phyloP scores from a whole-genome alignment of 2,329 filamentous ascomycete species.

The Diaporthe humulicola region DNA sequence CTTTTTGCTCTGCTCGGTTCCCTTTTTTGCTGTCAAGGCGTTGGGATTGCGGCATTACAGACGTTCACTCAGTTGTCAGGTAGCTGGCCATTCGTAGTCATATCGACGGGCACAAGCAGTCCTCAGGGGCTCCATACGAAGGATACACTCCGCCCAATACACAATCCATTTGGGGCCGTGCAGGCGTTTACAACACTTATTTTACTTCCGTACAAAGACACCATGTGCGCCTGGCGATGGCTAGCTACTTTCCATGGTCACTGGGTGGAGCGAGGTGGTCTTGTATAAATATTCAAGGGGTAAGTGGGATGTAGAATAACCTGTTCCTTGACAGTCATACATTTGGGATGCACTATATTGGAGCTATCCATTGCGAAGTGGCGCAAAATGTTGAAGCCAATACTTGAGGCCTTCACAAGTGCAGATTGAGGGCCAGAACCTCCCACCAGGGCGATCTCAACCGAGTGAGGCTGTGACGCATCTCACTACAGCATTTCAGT shows the following conservation, averaged over 20 bases:
- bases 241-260: neutral
- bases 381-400: neutral
- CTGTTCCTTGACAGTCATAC: neutral
- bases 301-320: neutral
- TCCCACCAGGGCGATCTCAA: neutral
- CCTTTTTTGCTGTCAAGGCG: slow-evolving; percentile 22
- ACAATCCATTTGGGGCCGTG: neutral
- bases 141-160: neutral
- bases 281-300: neutral
- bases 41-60: slow-evolving; percentile 26
- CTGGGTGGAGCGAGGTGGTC: neutral
- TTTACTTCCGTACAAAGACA: neutral
- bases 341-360: neutral
- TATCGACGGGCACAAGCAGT: neutral
- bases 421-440: neutral
- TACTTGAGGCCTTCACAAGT: neutral
- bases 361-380: neutral
- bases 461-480: neutral
- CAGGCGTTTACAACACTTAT: neutral
- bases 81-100: slow-evolving; percentile 8
- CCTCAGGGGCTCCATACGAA: neutral
- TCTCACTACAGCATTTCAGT: neutral
- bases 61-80: slow-evolving; percentile 20
- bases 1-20: neutral
- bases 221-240: neutral